Base-by-base conservation (phyloP, 345 rosid species). In the Eucalyptus leucophloia region DNA sequence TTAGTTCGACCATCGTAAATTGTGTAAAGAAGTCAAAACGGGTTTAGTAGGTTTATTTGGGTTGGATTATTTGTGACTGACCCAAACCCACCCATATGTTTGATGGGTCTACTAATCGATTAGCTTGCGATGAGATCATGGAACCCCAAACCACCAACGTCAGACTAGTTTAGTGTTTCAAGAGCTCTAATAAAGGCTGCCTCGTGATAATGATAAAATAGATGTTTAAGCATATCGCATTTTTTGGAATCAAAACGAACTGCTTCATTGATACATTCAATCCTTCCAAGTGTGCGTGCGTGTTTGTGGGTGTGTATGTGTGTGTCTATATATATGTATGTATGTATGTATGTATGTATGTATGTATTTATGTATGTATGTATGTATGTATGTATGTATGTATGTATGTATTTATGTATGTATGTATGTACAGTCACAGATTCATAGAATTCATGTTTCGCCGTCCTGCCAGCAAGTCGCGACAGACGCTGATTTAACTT, bases 321-420 rank as follows among this genome's bases (percentile, higher is more conserved):
- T 21, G 1, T 19, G 1, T 53, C 1, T 53, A 19, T 53, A 7
- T 53, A 21, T 53, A 19, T 54, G 0, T 18, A 19, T 54, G 0
- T 54, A 54, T 54, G 0, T 54, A 54, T 54, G 2, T 54, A 9
- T 23, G 6, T 54, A 23, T 23, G 12, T 56, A 56, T 23, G 12
- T 56, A 56, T 4, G 62, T 56, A 60, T 6, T 32, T 60, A 62
- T 13, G 77, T 65, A 65, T 23, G 6, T 54, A 23, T 23, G 12
- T 56, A 56, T 23, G 12, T 53, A 7, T 53, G 8, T 53, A 19
- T 54, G 0, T 18, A 19, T 54, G 0, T 54, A 54, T 54, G 0
- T 54, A 54, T 54, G 2, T 54, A 9, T 23, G 6, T 54, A 23
- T 23, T 6, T 56, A 56, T 23, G 12, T 56, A 56, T 4, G 62